Evolutionary conservation across 495 filamentous ascomycete genomes (phyloP).

Genomic region (Aspergillus ostianus): DNA sequence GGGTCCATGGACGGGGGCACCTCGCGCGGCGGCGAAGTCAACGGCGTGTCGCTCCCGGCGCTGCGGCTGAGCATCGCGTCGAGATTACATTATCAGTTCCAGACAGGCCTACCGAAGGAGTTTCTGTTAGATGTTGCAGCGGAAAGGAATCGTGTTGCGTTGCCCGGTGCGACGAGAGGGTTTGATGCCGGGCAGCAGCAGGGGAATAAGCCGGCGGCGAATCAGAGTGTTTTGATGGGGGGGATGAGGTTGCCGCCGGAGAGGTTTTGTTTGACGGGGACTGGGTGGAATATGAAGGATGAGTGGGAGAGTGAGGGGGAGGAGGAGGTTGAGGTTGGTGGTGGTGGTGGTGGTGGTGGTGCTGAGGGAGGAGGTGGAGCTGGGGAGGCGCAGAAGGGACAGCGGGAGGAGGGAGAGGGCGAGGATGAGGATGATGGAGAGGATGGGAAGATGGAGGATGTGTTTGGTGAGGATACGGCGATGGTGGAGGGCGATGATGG

Average conservation of each 20-base stretch:
- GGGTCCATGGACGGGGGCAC: conserved; percentile 26
- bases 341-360: conserved; percentile 39
- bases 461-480: conserved; percentile 50
- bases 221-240: conserved; percentile 46
- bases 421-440: conserved; percentile 49
- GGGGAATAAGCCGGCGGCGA: conserved; percentile 20
- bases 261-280: conserved; percentile 84
- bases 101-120: conserved; percentile 71
- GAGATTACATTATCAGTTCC: conserved; percentile 64
- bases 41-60: conserved; percentile 52
- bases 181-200: conserved; percentile 39
- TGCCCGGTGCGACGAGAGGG: conserved; percentile 75
- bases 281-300: conserved; percentile 78
- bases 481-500: conserved; percentile 47
- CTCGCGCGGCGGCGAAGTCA: conserved; percentile 29
- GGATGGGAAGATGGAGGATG: conserved; percentile 62
- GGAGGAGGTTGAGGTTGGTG: conserved; percentile 46
- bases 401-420: conserved; percentile 34
- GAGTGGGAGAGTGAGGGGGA: conserved; percentile 68
- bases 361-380: conserved; percentile 37
- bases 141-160: conserved; percentile 74
- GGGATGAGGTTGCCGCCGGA: conserved; percentile 86
- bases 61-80: conserved; percentile 64
- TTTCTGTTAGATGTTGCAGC: conserved; percentile 79
- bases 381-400: conserved; percentile 36